phyloP scores from a whole-genome alignment of 108 stramenopile species.

The Conticribra weissflogii region DNA sequence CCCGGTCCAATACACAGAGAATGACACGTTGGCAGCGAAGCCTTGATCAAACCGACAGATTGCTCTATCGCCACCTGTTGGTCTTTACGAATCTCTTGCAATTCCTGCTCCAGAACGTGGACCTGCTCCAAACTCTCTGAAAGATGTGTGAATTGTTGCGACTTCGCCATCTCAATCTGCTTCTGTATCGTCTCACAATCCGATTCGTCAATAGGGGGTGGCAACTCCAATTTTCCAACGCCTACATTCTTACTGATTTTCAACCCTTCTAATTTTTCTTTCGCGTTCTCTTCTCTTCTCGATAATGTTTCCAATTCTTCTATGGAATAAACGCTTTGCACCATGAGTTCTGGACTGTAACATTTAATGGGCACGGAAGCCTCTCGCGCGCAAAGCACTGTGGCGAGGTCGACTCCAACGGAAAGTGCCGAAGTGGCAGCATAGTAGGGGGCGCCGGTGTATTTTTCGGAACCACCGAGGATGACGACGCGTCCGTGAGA shows the following conservation, averaged over 20 bases:
- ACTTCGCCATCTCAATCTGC: background rate
- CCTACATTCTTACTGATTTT: conserved; percentile 6
- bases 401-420: conserved; percentile 95
- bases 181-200: conserved; percentile 13
- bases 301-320: conserved; percentile 50
- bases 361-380: conserved; percentile 95
- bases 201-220: no score
- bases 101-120: conserved; percentile 14
- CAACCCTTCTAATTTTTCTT: conserved; percentile 22
- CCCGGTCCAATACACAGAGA: conserved; percentile 94
- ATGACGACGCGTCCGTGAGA: conserved; percentile 92
- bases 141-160: background rate
- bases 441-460: conserved; percentile 98
- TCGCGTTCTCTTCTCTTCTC: conserved; percentile 8
- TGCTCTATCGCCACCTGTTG: conserved; percentile 19
- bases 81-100: conserved; percentile 4
- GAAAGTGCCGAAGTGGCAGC: conserved; percentile 88
- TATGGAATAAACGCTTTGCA: conserved; percentile 81
- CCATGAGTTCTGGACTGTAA: conserved; percentile 93
- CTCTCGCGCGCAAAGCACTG: conserved; percentile 88
- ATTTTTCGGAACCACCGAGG: conserved; percentile 92
- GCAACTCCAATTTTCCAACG: no score
- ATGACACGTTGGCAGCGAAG: conserved; percentile 67
- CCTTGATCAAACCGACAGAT: conserved; percentile 62
- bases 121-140: conserved; percentile 22